These are phyloP conservation scores for Auricularia sp. DNA, from an alignment of 768 basidiomycete genomes.

Conservation along the genomic window DNA sequence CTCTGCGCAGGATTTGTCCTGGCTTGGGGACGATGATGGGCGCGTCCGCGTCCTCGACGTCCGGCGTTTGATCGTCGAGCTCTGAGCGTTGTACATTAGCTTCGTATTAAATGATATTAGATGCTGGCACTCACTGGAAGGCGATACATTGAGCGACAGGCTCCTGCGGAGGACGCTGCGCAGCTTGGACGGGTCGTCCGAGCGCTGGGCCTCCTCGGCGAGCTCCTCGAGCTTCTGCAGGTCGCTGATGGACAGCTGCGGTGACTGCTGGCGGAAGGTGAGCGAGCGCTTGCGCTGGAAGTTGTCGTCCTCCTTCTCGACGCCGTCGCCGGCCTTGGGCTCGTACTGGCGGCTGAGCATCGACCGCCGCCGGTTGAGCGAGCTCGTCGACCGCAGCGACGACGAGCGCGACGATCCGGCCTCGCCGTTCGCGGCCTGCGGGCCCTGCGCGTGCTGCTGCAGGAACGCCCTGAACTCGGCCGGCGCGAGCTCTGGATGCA, in stretches of 20 bases:
- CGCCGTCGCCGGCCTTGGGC: constrained; percentile 66
- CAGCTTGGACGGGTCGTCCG: constrained; percentile 72
- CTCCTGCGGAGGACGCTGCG: constrained; percentile 74
- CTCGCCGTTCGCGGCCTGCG: constrained; percentile 28
- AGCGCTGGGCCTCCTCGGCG: constrained; percentile 80
- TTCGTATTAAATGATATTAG: constrained; percentile 9
- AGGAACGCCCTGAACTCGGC: constrained; percentile 92
- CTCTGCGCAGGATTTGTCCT: constrained; percentile 80
- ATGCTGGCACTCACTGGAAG: constrained; percentile 56
- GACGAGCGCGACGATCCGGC: constrained; percentile 26
- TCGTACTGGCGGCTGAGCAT: constrained; percentile 93
- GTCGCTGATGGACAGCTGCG: constrained; percentile 86
- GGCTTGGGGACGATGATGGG: constrained; percentile 72
- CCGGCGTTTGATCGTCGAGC: constrained; percentile 56
- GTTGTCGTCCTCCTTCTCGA: constrained; percentile 54
- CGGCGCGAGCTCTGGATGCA: constrained; percentile 97
- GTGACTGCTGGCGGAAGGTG: constrained; percentile 56
- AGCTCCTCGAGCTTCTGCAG: constrained; percentile 90
- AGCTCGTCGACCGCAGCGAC: constrained; percentile 35
- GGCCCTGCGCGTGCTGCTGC: constrained; percentile 75
- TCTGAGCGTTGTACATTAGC: constrained; percentile 19
- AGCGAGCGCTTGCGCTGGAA: constrained; percentile 60
- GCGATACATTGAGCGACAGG: constrained; percentile 77
- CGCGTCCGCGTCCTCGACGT: constrained; percentile 70
- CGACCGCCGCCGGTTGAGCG: constrained; percentile 75